Evolutionary conservation across 768 basidiomycete genomes (phyloP), one percentile per base, ranked within the genome.

Genomic region (Ramaria rubella): DNA sequence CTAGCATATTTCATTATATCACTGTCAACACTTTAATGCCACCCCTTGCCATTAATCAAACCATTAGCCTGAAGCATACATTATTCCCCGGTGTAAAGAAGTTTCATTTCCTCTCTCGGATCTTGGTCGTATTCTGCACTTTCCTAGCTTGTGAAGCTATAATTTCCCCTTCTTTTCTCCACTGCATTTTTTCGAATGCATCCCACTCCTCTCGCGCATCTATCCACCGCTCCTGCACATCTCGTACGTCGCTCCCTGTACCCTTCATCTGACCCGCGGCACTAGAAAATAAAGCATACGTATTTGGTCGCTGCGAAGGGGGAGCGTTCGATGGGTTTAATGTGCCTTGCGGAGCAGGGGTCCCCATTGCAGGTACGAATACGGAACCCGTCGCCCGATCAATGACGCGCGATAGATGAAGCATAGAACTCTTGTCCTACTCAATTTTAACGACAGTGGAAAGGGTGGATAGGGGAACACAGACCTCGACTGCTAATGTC

Each of bases 141-240:
- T 49, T 46, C 30, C 23, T 23, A 31, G 31, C 29, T 24, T 40
- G 12, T n/a, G 52, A 6, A 24, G 52, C 70, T 1, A 78, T 68
- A 26, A 72, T 64, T 65, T 87, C 83, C 0, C 85, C 90, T 65
- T 92, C 87, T 57, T 75, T 78, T 61, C 82, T 73, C 93, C 91
- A 94, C 62, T 86, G 78, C 63, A 68, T 76, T 65, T 73, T 83
- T 71, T 97, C 91, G 63, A 75, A 86, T 43, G 84, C 86, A 68
- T 96, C 94, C 71, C 83, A 96, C 44, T 79, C 80, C 26, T 90
- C 88, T 59, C 77, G 79, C 5, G 83, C 81, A 62, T 96, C 92
- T n/a, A 95, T 69, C 94, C 94, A 98, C 42, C 94, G 75, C 67
- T 97, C 94, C 68, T 97, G 94, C 5, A 94, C 82, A 64, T 94